Percentiles rank a stretch among this genome's conserved stretches.
phyloP scores from a whole-genome alignment of 2,329 filamentous ascomycete genomes.

The Verticillium tricorpus region DNA sequence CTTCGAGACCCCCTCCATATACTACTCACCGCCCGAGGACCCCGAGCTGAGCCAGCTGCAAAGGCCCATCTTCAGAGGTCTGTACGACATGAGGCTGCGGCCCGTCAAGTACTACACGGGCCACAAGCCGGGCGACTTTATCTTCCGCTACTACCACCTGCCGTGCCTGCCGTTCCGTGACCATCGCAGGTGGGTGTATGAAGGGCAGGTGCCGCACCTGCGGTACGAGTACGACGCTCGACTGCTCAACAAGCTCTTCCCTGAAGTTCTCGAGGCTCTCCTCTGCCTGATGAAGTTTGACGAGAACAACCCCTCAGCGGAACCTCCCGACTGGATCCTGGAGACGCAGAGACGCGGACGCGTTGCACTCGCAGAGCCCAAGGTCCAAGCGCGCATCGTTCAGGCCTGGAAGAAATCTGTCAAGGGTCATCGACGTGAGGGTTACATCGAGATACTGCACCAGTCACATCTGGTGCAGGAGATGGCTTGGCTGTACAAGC shows the following conservation, averaged over 20 bases:
- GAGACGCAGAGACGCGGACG: background rate
- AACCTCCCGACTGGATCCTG: background rate
- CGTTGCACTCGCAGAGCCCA: background rate
- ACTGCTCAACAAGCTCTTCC: conserved; percentile 6
- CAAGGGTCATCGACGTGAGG: background rate
- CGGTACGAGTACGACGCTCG: conserved; percentile 12
- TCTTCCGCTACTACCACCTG: conserved; percentile 17
- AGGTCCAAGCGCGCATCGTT: background rate
- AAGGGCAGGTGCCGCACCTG: background rate
- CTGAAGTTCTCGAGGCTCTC: conserved; percentile 7
- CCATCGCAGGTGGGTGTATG: background rate
- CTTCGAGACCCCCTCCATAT: background rate
- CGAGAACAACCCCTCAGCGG: background rate
- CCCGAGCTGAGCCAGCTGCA: background rate
- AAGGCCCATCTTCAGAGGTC: background rate
- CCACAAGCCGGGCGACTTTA: conserved; percentile 17
- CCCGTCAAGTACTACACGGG: conserved; percentile 16
- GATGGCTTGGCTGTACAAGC: background rate
- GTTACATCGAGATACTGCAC: background rate
- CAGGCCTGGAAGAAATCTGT: background rate
- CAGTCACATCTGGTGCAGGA: background rate
- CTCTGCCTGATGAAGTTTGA: background rate
- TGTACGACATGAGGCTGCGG: background rate
- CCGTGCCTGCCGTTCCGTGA: background rate
- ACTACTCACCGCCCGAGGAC: background rate